A percentile compares a stretch with the other conserved stretches of the same genome.
Conservation (phyloP, 768 basidiomycete genomes). For the Nidula microcarpa region DNA sequence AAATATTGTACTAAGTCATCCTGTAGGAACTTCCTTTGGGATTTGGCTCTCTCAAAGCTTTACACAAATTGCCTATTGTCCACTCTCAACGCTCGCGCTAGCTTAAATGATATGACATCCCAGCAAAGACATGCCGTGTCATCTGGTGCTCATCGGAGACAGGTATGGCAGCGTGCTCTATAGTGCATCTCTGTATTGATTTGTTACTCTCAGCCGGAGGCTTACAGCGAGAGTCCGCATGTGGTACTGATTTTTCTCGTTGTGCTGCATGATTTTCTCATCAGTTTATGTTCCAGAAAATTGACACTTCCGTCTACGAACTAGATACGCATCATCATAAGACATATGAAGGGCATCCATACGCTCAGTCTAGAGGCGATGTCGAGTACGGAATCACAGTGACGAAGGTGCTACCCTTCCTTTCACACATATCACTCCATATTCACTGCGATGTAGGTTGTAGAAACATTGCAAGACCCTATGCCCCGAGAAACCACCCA, state of each 20-base stretch:
- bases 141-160: slow-evolving; percentile 12
- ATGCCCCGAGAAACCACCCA: slow-evolving; percentile 10
- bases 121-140: slow-evolving; percentile 17
- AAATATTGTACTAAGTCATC: neutral
- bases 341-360: slow-evolving; percentile 10
- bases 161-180: neutral
- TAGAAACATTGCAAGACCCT: slow-evolving; percentile 29
- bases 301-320: slow-evolving; percentile 17
- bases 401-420: slow-evolving; percentile 23
- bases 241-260: no score
- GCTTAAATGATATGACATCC: slow-evolving; percentile 23
- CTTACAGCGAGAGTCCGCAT: no score
- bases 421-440: neutral
- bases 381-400: slow-evolving; percentile 35
- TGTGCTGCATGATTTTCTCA: no score
- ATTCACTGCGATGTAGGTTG: slow-evolving; percentile 19
- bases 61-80: slow-evolving; percentile 48
- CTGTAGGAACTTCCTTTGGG: slow-evolving; percentile 45
- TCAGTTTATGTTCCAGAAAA: no score
- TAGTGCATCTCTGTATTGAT: no score
- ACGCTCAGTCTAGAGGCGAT: slow-evolving; percentile 10
- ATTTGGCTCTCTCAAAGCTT: slow-evolving; percentile 43
- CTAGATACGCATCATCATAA: slow-evolving; percentile 20
- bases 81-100: slow-evolving; percentile 41
- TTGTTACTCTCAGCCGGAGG: no score